Evolutionary conservation across 768 basidiomycete species (phyloP).

Genomic region (Mrakia blollopis): DNA sequence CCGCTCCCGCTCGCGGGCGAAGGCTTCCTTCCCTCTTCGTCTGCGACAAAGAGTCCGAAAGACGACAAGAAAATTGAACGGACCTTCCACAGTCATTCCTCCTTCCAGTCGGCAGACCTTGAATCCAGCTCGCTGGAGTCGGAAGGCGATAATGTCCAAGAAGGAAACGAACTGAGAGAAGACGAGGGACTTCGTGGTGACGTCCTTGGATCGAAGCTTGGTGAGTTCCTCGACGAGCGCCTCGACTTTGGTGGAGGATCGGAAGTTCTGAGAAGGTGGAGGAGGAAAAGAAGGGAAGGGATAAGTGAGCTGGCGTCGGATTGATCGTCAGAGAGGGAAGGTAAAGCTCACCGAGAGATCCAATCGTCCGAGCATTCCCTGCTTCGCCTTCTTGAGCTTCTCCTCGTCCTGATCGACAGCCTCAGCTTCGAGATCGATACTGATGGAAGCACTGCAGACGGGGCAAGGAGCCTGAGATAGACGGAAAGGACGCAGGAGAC

Average conservation of each 20-base stretch:
- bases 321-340: neutral
- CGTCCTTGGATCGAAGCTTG: constrained; percentile 73
- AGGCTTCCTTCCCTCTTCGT: too few species aligned
- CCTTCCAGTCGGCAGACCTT: constrained; percentile 92
- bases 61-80: constrained; percentile 92
- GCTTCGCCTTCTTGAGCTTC: constrained; percentile 51
- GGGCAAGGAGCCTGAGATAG: constrained; percentile 74
- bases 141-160: constrained; percentile 80
- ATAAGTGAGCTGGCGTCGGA: neutral
- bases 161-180: constrained; percentile 86
- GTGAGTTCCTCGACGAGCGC: constrained; percentile 89
- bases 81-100: constrained; percentile 91
- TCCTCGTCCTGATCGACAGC: constrained; percentile 75
- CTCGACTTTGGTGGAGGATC: constrained; percentile 96
- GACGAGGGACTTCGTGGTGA: constrained; percentile 91
- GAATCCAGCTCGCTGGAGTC: constrained; percentile 76
- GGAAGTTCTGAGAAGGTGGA: constrained; percentile 56
- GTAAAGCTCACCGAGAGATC: constrained; percentile 56
- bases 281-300: neutral
- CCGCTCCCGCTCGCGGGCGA: too few species aligned
- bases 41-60: too few species aligned
- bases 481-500: neutral
- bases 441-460: constrained; percentile 84
- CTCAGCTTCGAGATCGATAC: constrained; percentile 93
- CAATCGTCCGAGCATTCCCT: constrained; percentile 89